Base-by-base conservation (phyloP, 1,284 basidiomycete species). In the Spongiforma sp. region DNA sequence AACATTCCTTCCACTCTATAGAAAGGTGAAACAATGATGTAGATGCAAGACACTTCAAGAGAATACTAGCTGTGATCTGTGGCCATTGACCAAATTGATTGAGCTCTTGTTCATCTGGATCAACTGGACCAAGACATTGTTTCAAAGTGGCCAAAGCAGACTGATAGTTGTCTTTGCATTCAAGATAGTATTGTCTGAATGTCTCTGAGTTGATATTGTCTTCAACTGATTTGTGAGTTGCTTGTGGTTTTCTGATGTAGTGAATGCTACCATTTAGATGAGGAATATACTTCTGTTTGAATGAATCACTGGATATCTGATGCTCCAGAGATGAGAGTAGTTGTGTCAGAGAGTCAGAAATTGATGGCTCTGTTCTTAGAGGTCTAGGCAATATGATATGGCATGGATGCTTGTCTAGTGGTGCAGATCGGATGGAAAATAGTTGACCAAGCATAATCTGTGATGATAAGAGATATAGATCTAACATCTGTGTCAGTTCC, bases 61-160 rank as follows among this genome's bases (percentile, higher is more conserved):
- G 48, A 15, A 28, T 24, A 50, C 28, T 15, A 26, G 48, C 46
- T 1, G 46, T 50, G 8, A 50, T 24, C 11, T n/a, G n/a, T 17
- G 41, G 75, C 76, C 76, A 78, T 46, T 70, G 68, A 14, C 75
- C 76, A 0, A 72, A 69, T 3, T 53, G 58, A 8, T 46, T 21
- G 3, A 71, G 39, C 7, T 61, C 59, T 3, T 57, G 39, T 58
- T 77, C 78, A 5, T 33, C 61, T 1, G 32, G 19, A 19, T 17
- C 65, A 15, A n/a, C 32, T 5, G 71, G 68, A 2, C 63, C 60
- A 6, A 79, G 61, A 1, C 30, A 2, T 1, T 59, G 21, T 5
- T 46, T 46, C 24, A 79, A 53, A 5, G 33, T 1, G 2, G 21
- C 34, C 6, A 73, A 39, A 34, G 24, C 43, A 4, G 56, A 10